phyloP scores from a whole-genome alignment of 352 stramenopile species.

The Aphanomyces astaci region DNA sequence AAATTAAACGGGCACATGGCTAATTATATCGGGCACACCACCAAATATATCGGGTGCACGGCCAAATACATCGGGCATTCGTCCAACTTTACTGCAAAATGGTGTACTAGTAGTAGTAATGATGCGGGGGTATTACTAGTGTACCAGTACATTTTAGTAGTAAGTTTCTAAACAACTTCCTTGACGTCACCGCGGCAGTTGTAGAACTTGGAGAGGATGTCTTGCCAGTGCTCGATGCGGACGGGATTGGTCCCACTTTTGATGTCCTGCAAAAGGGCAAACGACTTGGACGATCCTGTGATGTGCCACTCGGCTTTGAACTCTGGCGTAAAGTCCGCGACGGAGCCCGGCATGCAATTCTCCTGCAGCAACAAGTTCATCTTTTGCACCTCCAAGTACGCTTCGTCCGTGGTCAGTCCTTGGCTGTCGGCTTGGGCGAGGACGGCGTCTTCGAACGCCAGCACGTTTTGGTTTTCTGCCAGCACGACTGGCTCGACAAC shows the following conservation, averaged over 20 bases:
- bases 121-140: too few species aligned
- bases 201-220: conserved; percentile 6
- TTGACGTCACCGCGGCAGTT: neutral
- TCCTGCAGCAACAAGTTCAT: conserved; percentile 7
- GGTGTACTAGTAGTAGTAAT: too few species aligned
- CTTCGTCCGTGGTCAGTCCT: neutral
- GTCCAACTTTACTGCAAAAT: too few species aligned
- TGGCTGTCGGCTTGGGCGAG: neutral
- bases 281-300: neutral
- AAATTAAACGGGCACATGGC: too few species aligned
- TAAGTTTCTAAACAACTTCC: neutral
- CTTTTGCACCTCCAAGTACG: neutral
- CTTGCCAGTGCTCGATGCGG: neutral
- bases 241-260: neutral
- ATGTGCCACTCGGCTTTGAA: conserved; percentile 13
- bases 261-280: conserved; percentile 12
- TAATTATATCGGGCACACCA: too few species aligned
- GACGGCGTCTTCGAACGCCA: neutral
- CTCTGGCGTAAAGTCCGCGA: conserved; percentile 11
- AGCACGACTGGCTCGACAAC: neutral
- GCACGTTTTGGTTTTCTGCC: neutral
- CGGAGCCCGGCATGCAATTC: conserved; percentile 12
- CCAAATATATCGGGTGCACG: too few species aligned
- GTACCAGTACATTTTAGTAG: too few species aligned
- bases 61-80: too few species aligned